Conservation (phyloP, 2,329 filamentous ascomycete genomes). For the Pseudogymnoascus destructans region DNA sequence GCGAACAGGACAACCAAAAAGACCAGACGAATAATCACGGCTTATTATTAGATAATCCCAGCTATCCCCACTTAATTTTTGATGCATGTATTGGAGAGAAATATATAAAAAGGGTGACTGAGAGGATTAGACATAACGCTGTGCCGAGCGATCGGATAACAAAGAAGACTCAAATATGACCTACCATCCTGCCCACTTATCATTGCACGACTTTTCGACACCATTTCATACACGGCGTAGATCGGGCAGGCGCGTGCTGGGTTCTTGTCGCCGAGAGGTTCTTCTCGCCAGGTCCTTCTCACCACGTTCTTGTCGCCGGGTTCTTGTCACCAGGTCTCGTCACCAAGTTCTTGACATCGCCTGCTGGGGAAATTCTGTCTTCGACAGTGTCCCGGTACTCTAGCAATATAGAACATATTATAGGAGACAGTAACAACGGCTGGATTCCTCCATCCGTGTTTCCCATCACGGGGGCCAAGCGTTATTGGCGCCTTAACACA, state of each 20-base stretch:
- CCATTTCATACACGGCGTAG: background rate
- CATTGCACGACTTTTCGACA: too few species aligned
- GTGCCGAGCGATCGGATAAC: background rate
- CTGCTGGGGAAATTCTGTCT: too few species aligned
- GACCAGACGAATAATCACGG: background rate
- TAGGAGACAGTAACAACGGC: too few species aligned
- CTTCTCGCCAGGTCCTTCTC: background rate
- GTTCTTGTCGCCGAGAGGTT: background rate
- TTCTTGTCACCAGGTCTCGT: background rate
- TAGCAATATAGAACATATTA: too few species aligned
- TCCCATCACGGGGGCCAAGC: too few species aligned
- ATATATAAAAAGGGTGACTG: background rate
- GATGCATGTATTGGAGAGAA: background rate
- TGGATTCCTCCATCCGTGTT: too few species aligned
- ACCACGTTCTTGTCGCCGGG: background rate
- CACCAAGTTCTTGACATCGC: too few species aligned
- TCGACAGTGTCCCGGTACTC: too few species aligned
- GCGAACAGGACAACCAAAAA: background rate
- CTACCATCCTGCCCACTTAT: background rate
- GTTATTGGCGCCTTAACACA: too few species aligned
- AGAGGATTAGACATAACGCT: background rate
- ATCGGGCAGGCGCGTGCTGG: background rate
- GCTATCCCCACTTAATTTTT: background rate
- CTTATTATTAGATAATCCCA: background rate
- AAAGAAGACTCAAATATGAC: background rate